Evolutionary conservation across 805 yeast genomes (phyloP).

Genomic region (Ogataea siamensis): DNA sequence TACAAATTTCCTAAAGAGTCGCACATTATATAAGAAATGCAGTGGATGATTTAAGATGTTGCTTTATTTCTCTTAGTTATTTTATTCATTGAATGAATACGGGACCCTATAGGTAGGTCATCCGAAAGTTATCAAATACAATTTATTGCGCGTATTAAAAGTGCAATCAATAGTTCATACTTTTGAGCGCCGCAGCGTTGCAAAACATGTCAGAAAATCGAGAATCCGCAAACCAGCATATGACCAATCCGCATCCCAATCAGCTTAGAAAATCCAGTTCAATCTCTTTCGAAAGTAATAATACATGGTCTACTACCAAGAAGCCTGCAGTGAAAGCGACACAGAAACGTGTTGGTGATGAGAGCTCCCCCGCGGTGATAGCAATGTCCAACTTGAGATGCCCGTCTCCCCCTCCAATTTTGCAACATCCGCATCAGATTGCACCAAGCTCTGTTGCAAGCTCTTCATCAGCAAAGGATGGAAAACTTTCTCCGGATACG

Average conservation of each 20-base stretch:
- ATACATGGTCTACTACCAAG: conserved; percentile 20
- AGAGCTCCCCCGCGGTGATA: conserved; percentile 48
- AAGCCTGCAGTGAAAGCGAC: conserved; percentile 16
- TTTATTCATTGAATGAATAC: no score
- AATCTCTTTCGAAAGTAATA: conserved; percentile 21
- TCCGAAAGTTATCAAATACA: no score
- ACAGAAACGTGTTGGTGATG: conserved; percentile 15
- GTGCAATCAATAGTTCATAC: conserved; percentile 4
- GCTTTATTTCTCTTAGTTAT: no score
- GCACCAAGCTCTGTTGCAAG: no score
- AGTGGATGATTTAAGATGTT: conserved; percentile 3
- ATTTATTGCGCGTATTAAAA: conserved; percentile 4
- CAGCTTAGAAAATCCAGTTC: conserved; percentile 9
- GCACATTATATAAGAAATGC: neutral
- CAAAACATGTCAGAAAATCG: conserved; percentile 6
- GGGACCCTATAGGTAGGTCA: no score
- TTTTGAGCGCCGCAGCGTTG: conserved; percentile 2
- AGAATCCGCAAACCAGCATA: conserved; percentile 1
- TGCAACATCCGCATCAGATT: conserved; percentile 37
- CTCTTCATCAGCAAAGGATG: no score
- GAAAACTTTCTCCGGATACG: neutral
- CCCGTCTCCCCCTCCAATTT: conserved; percentile 73
- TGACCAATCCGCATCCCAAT: conserved; percentile 1
- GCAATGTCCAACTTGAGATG: conserved; percentile 60
- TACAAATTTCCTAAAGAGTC: neutral